Evolutionary conservation across 225 moss, liverwort and hornwort species (phyloP).

Genomic region (Marchantia polymorpha): DNA sequence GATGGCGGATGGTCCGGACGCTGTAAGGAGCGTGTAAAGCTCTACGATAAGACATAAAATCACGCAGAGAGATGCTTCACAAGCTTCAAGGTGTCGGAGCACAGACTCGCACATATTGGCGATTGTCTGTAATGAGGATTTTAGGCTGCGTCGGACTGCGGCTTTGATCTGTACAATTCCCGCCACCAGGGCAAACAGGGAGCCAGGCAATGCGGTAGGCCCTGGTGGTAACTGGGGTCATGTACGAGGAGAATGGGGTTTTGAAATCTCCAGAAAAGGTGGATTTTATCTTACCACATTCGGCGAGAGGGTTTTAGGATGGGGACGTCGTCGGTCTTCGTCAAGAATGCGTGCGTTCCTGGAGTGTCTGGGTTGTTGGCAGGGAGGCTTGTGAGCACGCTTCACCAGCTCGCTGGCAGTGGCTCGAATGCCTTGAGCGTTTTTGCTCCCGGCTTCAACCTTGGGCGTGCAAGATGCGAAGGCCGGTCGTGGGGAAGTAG

Average conservation of each 20-base stretch:
- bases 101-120: too few species aligned
- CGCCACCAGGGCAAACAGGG: too few species aligned
- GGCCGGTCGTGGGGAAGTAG: background rate
- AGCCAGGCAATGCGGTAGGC: too few species aligned
- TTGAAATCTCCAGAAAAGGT: background rate
- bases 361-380: constrained; percentile 11
- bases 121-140: too few species aligned
- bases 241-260: background rate
- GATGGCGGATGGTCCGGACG: too few species aligned
- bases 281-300: background rate
- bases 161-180: too few species aligned
- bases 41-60: too few species aligned
- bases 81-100: too few species aligned
- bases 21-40: too few species aligned
- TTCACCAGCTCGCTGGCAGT: background rate
- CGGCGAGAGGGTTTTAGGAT: background rate
- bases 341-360: constrained; percentile 6
- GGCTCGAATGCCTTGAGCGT: background rate
- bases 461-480: background rate
- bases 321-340: constrained; percentile 10
- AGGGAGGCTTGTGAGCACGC: background rate
- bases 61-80: too few species aligned
- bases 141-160: too few species aligned
- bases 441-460: background rate
- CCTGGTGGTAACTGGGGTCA: too few species aligned